Percentiles rank a stretch among this genome's conserved stretches.
Evolutionary conservation across 164 flowering plant genomes (phyloP).

Genomic region (Tinospora cordifolia): DNA sequence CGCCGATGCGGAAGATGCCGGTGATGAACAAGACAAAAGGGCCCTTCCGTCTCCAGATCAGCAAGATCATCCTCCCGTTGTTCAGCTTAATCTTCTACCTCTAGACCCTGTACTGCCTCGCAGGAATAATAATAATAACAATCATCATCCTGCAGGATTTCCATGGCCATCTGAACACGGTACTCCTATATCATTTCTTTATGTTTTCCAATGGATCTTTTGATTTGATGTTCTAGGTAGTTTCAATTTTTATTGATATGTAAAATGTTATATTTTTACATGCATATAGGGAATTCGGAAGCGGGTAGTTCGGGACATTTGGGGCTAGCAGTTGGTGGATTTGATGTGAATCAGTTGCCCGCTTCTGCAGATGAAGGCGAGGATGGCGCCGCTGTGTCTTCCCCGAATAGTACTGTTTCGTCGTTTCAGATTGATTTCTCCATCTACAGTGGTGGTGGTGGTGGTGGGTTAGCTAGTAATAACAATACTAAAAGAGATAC

Average conservation of each 20-base stretch:
- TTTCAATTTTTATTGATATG: neutral
- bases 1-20: neutral
- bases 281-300: slow-evolving; percentile 24
- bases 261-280: neutral
- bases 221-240: neutral
- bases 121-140: neutral
- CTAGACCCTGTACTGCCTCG: slow-evolving; percentile 27
- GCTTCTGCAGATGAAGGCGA: slow-evolving; percentile 26
- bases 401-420: slow-evolving; percentile 54
- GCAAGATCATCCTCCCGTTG: slow-evolving; percentile 26
- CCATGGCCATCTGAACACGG: slow-evolving; percentile 38
- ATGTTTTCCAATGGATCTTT: neutral
- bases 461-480: slow-evolving; percentile 6
- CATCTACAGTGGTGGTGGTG: slow-evolving; percentile 25
- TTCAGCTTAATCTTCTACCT: slow-evolving; percentile 54
- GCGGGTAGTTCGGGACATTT: slow-evolving; percentile 26
- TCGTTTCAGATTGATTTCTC: slow-evolving; percentile 60
- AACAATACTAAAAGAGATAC: slow-evolving; percentile 28
- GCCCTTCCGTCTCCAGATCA: slow-evolving; percentile 16
- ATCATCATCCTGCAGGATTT: slow-evolving; percentile 7
- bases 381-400: slow-evolving; percentile 41
- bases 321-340: slow-evolving; percentile 26
- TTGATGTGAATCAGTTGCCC: slow-evolving; percentile 45
- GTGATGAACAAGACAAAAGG: slow-evolving; percentile 7
- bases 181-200: slow-evolving; percentile 11